Base-by-base conservation (phyloP, 164 flowering plant genomes). In the Magnolia changhungtana region DNA sequence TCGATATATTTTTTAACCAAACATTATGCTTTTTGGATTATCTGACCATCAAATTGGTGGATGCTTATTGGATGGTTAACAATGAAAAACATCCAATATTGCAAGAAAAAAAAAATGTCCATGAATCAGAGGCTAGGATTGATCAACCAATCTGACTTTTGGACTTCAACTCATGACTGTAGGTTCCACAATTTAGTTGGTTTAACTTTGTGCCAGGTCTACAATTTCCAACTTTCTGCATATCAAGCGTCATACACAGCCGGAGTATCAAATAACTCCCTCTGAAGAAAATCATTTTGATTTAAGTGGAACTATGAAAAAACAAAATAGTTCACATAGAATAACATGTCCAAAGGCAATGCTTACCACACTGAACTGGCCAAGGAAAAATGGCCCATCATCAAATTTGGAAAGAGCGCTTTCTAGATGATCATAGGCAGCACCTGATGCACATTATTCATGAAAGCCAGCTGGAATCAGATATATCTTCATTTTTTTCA, bases 311-410 rank as follows among this genome's bases (percentile, higher is more conserved):
- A 55, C 13, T 55, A 55, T 13, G 61, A 55, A 11, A 14, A 55
- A 55, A 55, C 61, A 55, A 16, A 55, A 55, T 11, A 55, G 13
- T 55, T 16, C 61, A 16, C 18, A 11, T 55, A 55, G 16, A 55
- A 16, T 11, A 55, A 55, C 61, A 55, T 0, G 19, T 37, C 2
- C 51, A 49, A 70, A 49, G 55, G 6, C 20, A 49, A 50, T 29
- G 11, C 65, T 79, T 83, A 92, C 98, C 88, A 79, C 73, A 78
- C 96, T 96, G 81, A 96, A 85, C 69, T 91, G 86, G n/a, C 98
- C 99, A 45, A 96, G 93, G 85, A 96, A 89, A 88, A 92, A 96
- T 21, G 95, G 97, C 1, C 99, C 98, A 78, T 91, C 92, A 58
- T 86, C 89, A 76, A 89, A 96, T 76, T 90, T 96, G 20, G 83